A percentile compares a stretch with the other conserved stretches of the same genome.
Conservation (phyloP, 179 eudicot genomes). For the Amaranthus tricolor region DNA sequence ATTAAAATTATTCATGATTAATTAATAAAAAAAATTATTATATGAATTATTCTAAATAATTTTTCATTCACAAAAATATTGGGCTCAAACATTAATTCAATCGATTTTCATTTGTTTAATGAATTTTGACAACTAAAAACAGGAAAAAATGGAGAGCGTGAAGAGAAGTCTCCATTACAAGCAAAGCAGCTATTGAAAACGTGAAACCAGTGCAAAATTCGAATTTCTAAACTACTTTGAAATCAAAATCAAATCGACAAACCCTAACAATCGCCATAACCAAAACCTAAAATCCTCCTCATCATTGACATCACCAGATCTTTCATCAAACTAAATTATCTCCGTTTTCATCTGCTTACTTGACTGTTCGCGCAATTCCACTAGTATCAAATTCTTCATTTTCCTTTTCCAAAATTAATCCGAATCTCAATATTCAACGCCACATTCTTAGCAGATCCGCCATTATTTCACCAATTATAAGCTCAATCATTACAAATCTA, state of each 20-base stretch:
- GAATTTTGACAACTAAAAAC: no score
- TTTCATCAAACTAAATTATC: not conserved
- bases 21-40: no score
- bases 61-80: no score
- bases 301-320: not conserved
- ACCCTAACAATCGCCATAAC: not conserved
- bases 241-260: conserved; percentile 3
- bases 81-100: no score
- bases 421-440: conserved; percentile 1
- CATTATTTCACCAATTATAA: no score
- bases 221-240: not conserved
- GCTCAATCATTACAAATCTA: not conserved
- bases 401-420: not conserved
- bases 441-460: conserved; percentile 11
- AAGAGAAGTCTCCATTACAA: no score
- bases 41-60: no score
- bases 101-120: no score
- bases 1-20: no score
- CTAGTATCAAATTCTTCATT: not conserved
- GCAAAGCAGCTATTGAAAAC: no score
- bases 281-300: not conserved
- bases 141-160: no score
- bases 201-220: not conserved
- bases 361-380: not conserved
- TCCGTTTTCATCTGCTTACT: not conserved